These are phyloP conservation scores for Oidiodendron maius DNA, from an alignment of 495 filamentous ascomycete genomes.

Conservation along the genomic window DNA sequence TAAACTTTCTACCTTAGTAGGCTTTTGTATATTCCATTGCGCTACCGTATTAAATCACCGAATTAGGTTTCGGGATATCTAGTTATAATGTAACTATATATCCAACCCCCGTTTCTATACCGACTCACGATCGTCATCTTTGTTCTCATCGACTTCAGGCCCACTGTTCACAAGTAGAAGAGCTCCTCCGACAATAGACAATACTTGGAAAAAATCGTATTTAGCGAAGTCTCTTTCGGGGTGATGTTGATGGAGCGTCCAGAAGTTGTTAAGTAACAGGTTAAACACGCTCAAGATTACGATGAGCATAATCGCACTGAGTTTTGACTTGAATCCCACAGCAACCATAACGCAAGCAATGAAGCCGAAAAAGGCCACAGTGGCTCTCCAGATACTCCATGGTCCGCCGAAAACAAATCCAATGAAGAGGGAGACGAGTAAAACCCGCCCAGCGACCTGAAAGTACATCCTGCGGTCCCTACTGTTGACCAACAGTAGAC, in stretches of 20 bases:
- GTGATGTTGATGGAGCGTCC: constrained; percentile 97
- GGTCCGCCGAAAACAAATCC: constrained; percentile 94
- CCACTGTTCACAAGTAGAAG: constrained; percentile 97
- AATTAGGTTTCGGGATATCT: too few species aligned
- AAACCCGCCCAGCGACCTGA: constrained; percentile 91
- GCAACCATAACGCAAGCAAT: constrained; percentile 97
- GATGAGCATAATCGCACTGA: constrained; percentile 89
- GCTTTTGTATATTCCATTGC: too few species aligned
- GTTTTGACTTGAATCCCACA: constrained; percentile 99
- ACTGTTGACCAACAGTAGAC: constrained; percentile 88
- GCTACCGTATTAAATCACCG: too few species aligned
- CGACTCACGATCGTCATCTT: too few species aligned
- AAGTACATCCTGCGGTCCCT: constrained; percentile 99
- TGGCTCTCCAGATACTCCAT: constrained; percentile 80
- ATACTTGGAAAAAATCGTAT: constrained; percentile 99
- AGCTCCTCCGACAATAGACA: constrained; percentile 96
- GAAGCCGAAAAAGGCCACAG: constrained; percentile 76
- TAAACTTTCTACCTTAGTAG: too few species aligned
- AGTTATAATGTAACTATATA: too few species aligned
- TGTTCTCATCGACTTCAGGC: too few species aligned
- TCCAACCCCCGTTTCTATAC: too few species aligned
- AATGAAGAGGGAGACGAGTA: constrained; percentile 93
- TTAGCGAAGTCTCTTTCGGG: constrained; percentile 99
- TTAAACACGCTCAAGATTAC: constrained; percentile 96
- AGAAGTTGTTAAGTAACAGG: constrained; percentile 98